Conservation (phyloP, 2,329 filamentous ascomycete species). For the Cladophialophora chaetospira region DNA sequence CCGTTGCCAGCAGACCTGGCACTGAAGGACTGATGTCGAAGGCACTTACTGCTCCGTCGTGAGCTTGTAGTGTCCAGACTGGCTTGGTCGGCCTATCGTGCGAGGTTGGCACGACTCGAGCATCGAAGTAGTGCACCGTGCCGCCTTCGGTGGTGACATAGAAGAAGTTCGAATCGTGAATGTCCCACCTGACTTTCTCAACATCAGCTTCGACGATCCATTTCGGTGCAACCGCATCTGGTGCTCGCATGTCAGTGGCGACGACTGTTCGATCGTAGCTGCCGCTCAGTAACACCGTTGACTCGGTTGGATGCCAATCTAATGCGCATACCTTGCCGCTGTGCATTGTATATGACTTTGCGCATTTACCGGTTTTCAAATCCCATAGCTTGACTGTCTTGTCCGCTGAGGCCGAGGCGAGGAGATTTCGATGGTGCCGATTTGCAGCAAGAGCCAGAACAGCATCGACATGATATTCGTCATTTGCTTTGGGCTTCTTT, state of each 20-base stretch:
- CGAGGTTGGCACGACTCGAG: slow-evolving; percentile 59
- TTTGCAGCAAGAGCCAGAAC: slow-evolving; percentile 91
- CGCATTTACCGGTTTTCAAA: slow-evolving; percentile 84
- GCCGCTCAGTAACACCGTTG: slow-evolving; percentile 85
- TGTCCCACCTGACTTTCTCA: slow-evolving; percentile 89
- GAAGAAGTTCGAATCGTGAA: slow-evolving; percentile 89
- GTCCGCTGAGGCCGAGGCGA: slow-evolving; percentile 93
- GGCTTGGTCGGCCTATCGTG: slow-evolving; percentile 75
- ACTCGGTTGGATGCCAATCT: slow-evolving; percentile 86
- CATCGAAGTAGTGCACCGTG: slow-evolving; percentile 88
- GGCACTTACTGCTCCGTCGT: slow-evolving; percentile 86
- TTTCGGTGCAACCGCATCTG: slow-evolving; percentile 74
- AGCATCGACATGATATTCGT: slow-evolving; percentile 90
- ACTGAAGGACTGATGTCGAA: slow-evolving; percentile 91
- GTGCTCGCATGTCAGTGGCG: slow-evolving; percentile 93
- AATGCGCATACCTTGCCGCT: slow-evolving; percentile 97
- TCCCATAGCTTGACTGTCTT: slow-evolving; percentile 99
- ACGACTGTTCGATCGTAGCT: slow-evolving; percentile 94
- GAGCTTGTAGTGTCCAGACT: slow-evolving; percentile 92
- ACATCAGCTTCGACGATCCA: slow-evolving; percentile 97
- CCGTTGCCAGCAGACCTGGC: slow-evolving; percentile 90
- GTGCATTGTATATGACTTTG: slow-evolving; percentile 93
- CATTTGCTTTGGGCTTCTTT: slow-evolving; percentile 85
- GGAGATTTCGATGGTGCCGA: slow-evolving; percentile 86
- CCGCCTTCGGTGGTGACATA: slow-evolving; percentile 93